These are phyloP conservation scores for Fusarium sp. DNA, from an alignment of 2,329 filamentous ascomycete species.

Conservation along the genomic window DNA sequence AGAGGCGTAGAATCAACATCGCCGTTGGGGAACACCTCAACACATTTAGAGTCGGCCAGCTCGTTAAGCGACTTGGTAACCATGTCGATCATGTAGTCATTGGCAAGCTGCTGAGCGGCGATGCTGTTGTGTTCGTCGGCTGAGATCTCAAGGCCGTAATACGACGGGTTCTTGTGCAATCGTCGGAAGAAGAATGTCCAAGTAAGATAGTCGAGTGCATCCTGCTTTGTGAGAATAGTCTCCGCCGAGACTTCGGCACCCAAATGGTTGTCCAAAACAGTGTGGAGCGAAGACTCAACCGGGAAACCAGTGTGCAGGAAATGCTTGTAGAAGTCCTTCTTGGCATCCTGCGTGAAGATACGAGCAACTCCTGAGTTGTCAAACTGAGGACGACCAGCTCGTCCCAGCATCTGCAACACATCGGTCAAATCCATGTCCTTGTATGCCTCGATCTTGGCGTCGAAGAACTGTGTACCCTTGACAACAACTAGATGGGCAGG, in stretches of 20 bases:
- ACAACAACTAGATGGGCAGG: constrained; percentile 97
- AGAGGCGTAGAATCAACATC: constrained; percentile 91
- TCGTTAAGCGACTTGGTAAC: constrained; percentile 88
- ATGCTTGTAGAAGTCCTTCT: constrained; percentile 99
- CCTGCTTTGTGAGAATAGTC: constrained; percentile 93
- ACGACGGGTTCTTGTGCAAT: constrained; percentile 97
- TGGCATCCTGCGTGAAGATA: constrained; percentile 96
- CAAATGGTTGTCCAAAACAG: constrained; percentile 96
- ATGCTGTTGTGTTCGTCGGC: constrained; percentile 92
- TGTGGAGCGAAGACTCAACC: constrained; percentile 95
- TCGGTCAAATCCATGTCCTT: constrained; percentile 99
- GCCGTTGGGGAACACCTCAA: constrained; percentile 85
- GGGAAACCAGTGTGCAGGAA: constrained; percentile 98
- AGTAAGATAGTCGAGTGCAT: constrained; percentile 95
- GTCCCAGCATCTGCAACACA: constrained; percentile 96
- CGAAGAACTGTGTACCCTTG: constrained; percentile 98
- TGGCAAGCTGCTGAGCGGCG: constrained; percentile 86
- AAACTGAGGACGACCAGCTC: constrained; percentile 95
- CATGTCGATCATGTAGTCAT: constrained; percentile 94
- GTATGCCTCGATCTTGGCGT: constrained; percentile 97
- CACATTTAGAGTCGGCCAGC: constrained; percentile 85
- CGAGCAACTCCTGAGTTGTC: constrained; percentile 95
- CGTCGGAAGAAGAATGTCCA: constrained; percentile 99
- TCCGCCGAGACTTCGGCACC: constrained; percentile 94
- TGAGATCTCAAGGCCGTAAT: constrained; percentile 95